A percentile compares a stretch with the other conserved stretches of the same genome.
phyloP scores from a whole-genome alignment of 305 asterid species.

The Euphrasia arctica region DNA sequence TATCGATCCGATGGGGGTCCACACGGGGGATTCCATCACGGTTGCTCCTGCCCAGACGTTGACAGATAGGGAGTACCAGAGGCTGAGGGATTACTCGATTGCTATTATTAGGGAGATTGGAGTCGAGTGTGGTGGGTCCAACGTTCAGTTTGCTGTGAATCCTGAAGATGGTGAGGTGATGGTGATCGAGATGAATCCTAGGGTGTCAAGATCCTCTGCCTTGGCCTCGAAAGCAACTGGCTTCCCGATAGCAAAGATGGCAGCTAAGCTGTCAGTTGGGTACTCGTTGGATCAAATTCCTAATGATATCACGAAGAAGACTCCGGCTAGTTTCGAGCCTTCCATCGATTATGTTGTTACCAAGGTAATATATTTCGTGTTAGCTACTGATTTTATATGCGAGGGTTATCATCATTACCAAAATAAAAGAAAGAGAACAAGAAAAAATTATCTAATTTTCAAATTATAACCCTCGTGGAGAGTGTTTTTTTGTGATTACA shows the following conservation, averaged over 20 bases:
- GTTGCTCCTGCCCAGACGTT: constrained; percentile 98
- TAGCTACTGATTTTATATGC: neutral
- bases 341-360: constrained; percentile 98
- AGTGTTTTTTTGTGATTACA: neutral
- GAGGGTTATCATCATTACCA: neutral
- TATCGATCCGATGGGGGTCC: constrained; percentile 97
- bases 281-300: constrained; percentile 96
- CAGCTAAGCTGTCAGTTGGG: constrained; percentile 95
- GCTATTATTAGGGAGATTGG: constrained; percentile 98
- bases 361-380: constrained; percentile 46
- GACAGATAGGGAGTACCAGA: constrained; percentile 95
- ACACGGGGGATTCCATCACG: constrained; percentile 94
- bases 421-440: neutral
- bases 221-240: constrained; percentile 99
- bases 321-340: constrained; percentile 99
- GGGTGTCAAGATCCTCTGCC: constrained; percentile 96
- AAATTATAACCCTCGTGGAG: neutral
- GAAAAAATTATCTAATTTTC: neutral
- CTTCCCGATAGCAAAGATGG: constrained; percentile 97
- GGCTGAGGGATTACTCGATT: constrained; percentile 90
- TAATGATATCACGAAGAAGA: constrained; percentile 92
- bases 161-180: constrained; percentile 94
- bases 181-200: constrained; percentile 98
- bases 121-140: constrained; percentile 99
- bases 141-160: constrained; percentile 92